Percentiles rank a stretch among this genome's conserved stretches.
Conservation (phyloP, 2,329 filamentous ascomycete species). For the Diaporthe vexans region DNA sequence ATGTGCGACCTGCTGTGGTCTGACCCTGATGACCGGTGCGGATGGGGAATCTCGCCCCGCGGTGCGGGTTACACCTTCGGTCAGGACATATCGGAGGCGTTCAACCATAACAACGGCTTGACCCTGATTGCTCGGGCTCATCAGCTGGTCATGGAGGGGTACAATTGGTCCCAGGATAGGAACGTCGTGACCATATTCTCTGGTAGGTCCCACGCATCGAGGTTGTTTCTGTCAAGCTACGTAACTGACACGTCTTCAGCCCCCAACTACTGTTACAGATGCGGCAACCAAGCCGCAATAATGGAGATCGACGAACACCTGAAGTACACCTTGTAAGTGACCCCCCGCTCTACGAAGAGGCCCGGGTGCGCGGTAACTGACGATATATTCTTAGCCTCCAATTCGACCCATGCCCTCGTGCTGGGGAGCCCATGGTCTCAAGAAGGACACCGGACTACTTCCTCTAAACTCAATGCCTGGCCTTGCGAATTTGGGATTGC, state of each 20-base stretch:
- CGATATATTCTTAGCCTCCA: conserved; percentile 77
- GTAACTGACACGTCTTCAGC: conserved; percentile 61
- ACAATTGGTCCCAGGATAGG: conserved; percentile 98
- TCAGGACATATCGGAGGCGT: conserved; percentile 97
- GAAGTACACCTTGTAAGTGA: conserved; percentile 97
- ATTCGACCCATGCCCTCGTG: conserved; percentile 98
- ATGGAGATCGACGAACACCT: conserved; percentile 99
- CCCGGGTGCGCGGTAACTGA: conserved; percentile 32
- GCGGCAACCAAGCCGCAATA: conserved; percentile 99
- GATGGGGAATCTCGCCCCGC: conserved; percentile 95
- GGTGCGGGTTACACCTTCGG: conserved; percentile 96
- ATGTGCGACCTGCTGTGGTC: conserved; percentile 99
- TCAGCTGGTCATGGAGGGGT: conserved; percentile 99
- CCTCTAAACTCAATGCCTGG: conserved; percentile 72
- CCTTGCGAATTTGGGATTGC: conserved; percentile 24
- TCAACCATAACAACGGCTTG: conserved; percentile 98
- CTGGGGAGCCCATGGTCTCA: conserved; percentile 98
- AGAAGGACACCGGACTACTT: conserved; percentile 98
- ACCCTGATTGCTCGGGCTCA: conserved; percentile 96
- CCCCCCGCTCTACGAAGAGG: neutral
- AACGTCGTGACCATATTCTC: conserved; percentile 99
- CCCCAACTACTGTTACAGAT: conserved; percentile 98
- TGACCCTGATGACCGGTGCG: conserved; percentile 95
- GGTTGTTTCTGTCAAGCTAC: neutral
- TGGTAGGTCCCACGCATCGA: conserved; percentile 64